These are phyloP conservation scores for Mrakia gelida DNA, from an alignment of 768 basidiomycete species.

Conservation along the genomic window DNA sequence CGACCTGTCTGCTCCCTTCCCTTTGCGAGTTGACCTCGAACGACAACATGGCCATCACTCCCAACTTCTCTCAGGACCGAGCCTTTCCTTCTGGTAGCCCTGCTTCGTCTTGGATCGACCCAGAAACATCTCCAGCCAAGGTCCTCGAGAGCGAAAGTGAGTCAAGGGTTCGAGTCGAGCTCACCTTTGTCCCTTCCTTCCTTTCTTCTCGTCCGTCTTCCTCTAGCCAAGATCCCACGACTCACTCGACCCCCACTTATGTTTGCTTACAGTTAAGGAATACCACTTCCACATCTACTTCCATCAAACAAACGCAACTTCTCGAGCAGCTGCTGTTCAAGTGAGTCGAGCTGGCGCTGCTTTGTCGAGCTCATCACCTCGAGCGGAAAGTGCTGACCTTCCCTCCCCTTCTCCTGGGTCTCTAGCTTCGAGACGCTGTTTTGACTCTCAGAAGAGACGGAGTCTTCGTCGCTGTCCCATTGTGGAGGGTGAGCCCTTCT, in stretches of 20 bases:
- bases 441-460: not conserved
- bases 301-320: not conserved
- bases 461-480: not conserved
- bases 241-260: not conserved
- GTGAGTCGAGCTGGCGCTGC: not conserved
- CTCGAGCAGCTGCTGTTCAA: not conserved
- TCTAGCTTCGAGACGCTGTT: not conserved
- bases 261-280: not conserved
- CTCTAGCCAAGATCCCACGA: no score
- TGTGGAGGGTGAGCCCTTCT: not conserved
- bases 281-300: not conserved
- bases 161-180: not conserved
- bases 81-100: not conserved
- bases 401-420: not conserved
- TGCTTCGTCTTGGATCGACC: not conserved
- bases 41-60: not conserved
- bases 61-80: not conserved
- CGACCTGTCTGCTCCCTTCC: not conserved
- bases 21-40: not conserved
- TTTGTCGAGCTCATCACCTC: no score
- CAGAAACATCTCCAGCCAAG: not conserved
- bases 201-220: not conserved
- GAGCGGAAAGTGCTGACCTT: no score
- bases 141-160: not conserved
- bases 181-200: not conserved